phyloP scores from a whole-genome alignment of 2,329 filamentous ascomycete species.

The Trichoderma semiorbis region DNA sequence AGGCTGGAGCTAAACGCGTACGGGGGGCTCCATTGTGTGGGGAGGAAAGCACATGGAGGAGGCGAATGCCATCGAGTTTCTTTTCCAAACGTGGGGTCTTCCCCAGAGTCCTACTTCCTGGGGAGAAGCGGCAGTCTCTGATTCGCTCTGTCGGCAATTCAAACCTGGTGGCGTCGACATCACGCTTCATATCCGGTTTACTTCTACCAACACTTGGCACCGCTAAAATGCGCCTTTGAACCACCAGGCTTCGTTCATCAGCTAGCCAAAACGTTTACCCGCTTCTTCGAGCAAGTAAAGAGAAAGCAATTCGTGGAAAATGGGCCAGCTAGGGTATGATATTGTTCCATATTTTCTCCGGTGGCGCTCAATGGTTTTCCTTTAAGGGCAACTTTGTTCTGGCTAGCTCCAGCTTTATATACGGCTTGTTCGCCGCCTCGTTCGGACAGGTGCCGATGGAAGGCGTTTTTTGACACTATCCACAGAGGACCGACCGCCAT shows the following conservation, averaged over 20 bases:
- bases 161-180: neutral
- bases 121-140: neutral
- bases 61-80: neutral
- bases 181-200: conserved; percentile 8
- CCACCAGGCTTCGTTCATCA: neutral
- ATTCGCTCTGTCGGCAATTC: neutral
- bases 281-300: neutral
- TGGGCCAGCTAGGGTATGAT: neutral
- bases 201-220: neutral
- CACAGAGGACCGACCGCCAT: neutral
- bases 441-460: conserved; percentile 5
- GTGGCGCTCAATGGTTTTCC: conserved; percentile 9
- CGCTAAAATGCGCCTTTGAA: neutral
- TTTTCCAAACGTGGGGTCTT: neutral
- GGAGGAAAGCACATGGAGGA: neutral
- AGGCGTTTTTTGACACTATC: neutral
- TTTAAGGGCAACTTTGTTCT: neutral
- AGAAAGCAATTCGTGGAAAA: conserved; percentile 4
- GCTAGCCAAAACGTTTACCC: neutral
- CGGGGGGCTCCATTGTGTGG: neutral
- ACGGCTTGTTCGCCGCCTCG: neutral
- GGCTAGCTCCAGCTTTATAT: neutral
- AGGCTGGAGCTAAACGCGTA: neutral
- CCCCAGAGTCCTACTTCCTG: conserved; percentile 5
- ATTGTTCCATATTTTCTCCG: conserved; percentile 5